Percentiles rank a stretch among this genome's conserved stretches.
Conservation (phyloP, 1,284 basidiomycete genomes). For the Schizophyllum commune region DNA sequence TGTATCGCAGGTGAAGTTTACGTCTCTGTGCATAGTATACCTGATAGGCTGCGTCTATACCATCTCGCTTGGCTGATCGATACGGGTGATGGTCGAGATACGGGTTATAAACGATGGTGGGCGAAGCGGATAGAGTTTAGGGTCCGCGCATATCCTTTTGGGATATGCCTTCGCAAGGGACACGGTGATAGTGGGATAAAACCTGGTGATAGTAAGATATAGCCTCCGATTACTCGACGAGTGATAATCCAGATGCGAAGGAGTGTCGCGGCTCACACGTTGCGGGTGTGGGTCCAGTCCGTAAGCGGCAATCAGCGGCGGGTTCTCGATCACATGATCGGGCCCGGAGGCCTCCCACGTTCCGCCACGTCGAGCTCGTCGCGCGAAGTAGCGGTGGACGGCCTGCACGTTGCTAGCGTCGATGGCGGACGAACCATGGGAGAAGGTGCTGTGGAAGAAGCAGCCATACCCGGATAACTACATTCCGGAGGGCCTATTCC, state of each 20-base stretch:
- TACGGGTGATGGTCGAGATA: no score
- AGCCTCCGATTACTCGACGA: no score
- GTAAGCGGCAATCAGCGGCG: background rate
- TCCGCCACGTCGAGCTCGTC: background rate
- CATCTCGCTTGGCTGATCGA: no score
- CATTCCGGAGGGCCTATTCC: slow-evolving; percentile 73
- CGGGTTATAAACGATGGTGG: no score
- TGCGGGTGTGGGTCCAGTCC: background rate
- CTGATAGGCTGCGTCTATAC: no score
- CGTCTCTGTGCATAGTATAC: no score
- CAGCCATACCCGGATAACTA: slow-evolving; percentile 82
- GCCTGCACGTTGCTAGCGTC: slow-evolving; percentile 10
- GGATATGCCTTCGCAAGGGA: background rate
- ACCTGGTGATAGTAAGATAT: no score
- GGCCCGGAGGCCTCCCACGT: background rate
- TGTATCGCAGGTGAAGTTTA: no score
- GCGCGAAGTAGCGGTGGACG: background rate
- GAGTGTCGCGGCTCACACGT: background rate
- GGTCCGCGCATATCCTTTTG: background rate
- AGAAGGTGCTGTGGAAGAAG: slow-evolving; percentile 79
- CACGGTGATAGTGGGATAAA: background rate
- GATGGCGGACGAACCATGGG: slow-evolving; percentile 42
- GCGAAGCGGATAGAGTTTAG: background rate
- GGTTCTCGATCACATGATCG: background rate
- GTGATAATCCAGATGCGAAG: background rate